phyloP scores from a whole-genome alignment of 257 asterid genomes.

The Striga asiatica region DNA sequence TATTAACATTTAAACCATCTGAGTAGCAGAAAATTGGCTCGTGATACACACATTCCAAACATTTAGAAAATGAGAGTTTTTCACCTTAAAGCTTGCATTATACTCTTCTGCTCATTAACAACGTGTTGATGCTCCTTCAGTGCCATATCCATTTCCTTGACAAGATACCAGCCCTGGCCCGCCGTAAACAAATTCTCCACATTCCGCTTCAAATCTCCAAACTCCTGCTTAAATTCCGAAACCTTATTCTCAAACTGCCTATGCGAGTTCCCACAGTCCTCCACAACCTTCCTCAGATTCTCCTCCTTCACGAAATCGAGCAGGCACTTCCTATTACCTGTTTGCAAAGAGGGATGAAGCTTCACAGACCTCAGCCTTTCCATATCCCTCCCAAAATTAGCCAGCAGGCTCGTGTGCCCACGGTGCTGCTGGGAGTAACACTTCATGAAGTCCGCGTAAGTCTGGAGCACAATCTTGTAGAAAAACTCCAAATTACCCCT shows the following conservation, averaged over 20 bases:
- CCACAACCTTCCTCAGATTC: conserved; percentile 62
- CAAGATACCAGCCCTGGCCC: conserved; percentile 54
- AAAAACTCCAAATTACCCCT: conserved; percentile 75
- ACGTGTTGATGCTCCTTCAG: conserved; percentile 60
- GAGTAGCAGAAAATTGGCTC: too few species aligned
- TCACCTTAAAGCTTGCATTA: conserved; percentile 90
- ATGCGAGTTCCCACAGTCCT: conserved; percentile 77
- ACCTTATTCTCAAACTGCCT: conserved; percentile 91
- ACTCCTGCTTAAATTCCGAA: conserved; percentile 73
- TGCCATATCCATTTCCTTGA: conserved; percentile 56
- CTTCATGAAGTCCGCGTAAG: conserved; percentile 58
- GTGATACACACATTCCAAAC: too few species aligned
- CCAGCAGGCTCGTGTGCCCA: conserved; percentile 52
- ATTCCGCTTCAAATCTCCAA: conserved; percentile 70
- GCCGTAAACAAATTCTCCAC: conserved; percentile 65
- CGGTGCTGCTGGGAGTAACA: conserved; percentile 76
- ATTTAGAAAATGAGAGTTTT: neutral
- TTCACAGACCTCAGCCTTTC: conserved; percentile 68
- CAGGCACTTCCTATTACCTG: conserved; percentile 55
- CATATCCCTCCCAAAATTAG: conserved; percentile 67
- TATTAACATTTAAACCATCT: too few species aligned
- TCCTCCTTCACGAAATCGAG: conserved; percentile 89
- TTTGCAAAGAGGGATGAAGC: conserved; percentile 62
- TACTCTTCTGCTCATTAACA: conserved; percentile 75
- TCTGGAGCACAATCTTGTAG: conserved; percentile 68